Evolutionary conservation across 306 rosid species (phyloP), one percentile per base, ranked within the genome.

Genomic region (Rosa persica): DNA sequence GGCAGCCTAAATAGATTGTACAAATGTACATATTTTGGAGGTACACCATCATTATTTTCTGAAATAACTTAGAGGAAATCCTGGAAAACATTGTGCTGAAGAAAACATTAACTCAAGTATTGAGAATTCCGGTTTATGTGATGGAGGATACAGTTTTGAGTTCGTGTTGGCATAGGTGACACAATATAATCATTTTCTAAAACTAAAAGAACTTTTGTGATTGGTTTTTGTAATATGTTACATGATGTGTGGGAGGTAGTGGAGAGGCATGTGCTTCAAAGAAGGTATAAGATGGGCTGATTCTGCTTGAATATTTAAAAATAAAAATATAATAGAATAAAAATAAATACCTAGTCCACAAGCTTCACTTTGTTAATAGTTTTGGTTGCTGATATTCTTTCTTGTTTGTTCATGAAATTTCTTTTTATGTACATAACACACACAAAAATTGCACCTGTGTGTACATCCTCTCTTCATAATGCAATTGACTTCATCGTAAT

Each of bases 401-500:
- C 27, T 42, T 20, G 47, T 66, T 17, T 17, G 25, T 66, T 38
- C 70, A 19, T 66, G 46, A 16, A 11, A 9, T 19, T 38, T 38
- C 47, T 2, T 65, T 36, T 1, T 16, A 65, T 38, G n/a, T 65
- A 36, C 44, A 16, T 65, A 19, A 38, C 25, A 8, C 23, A 66
- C 25, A 38, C 2, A 65, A 23, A 58, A 30, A 6, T 2, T 7
- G 40, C 23, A 30, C 69, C 16, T 39, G 13, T 67, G 3, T 11
- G 8, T 40, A 40, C 42, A 19, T 39, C 34, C 3, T 49, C 8
- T 72, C 46, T 72, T 62, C 76, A 69, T 43, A 64, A 79, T 84
- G 34, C 77, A 68, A 27, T 68, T 78, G 58, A 72, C 72, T 82
- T 81, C 70, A 44, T 81, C 85, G 91, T 88, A 75, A 85, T 87